Evolutionary conservation across 2,329 filamentous ascomycete species (phyloP).

Genomic region (Trichophyton schoenleinii): DNA sequence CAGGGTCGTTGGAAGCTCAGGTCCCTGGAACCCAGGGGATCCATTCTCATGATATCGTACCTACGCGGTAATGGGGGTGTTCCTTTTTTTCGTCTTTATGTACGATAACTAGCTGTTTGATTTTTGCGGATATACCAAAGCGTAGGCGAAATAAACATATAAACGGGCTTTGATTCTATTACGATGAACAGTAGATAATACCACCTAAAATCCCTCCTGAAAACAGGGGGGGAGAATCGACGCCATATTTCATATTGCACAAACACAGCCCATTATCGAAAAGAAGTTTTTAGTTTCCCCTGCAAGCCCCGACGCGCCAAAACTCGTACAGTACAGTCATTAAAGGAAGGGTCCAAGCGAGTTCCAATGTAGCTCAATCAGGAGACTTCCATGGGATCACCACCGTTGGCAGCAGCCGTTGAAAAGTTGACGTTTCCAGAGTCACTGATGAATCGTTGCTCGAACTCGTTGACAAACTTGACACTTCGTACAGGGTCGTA

Average conservation of each 20-base stretch:
- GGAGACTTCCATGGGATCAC: constrained; percentile 59
- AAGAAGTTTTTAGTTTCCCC: neutral
- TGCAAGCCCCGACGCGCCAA: constrained; percentile 8
- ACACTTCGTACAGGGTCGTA: constrained; percentile 81
- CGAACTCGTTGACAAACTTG: constrained; percentile 78
- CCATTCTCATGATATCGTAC: neutral
- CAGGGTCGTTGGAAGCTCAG: constrained; percentile 44
- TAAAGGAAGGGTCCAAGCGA: constrained; percentile 10
- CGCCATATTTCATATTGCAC: neutral
- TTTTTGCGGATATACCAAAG: neutral
- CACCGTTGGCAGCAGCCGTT: constrained; percentile 31
- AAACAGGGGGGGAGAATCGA: neutral
- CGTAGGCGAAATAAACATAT: neutral
- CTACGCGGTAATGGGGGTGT: no score
- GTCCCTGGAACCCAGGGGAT: constrained; percentile 36
- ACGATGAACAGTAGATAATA: neutral
- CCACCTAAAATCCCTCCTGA: neutral
- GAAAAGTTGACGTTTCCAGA: constrained; percentile 65
- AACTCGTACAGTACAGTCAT: constrained; percentile 5
- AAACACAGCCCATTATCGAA: neutral
- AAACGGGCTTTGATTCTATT: constrained; percentile 1
- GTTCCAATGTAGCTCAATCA: constrained; percentile 21
- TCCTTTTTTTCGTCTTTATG: neutral
- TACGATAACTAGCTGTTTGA: neutral
- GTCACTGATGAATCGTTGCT: constrained; percentile 85